Conservation (phyloP, 306 rosid genomes). For the Hippophae tibetana region DNA sequence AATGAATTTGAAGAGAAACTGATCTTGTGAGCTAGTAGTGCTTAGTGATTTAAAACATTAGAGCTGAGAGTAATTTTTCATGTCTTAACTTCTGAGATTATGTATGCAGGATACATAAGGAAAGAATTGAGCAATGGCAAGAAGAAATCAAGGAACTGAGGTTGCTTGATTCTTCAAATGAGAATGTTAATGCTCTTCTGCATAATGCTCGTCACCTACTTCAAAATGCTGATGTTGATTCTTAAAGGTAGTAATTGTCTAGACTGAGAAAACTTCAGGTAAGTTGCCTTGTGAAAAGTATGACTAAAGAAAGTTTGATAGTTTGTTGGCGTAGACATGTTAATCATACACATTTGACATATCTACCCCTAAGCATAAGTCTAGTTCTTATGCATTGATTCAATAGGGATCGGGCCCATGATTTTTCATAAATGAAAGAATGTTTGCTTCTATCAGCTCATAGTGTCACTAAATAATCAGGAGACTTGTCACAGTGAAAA, state of each 20-base stretch:
- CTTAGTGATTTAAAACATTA: neutral
- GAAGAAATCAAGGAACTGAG: constrained; percentile 63
- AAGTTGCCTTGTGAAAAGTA: no score
- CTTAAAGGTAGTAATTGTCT: constrained; percentile 22
- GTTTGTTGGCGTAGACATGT: no score
- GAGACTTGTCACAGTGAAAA: no score
- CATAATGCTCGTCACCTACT: constrained; percentile 60
- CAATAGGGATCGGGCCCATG: no score
- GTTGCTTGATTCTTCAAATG: constrained; percentile 58
- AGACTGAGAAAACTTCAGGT: no score
- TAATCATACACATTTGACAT: no score
- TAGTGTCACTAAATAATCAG: no score
- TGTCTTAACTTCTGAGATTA: neutral
- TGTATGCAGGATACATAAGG: constrained; percentile 60
- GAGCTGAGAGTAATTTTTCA: neutral
- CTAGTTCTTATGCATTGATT: no score
- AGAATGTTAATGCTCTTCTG: constrained; percentile 55
- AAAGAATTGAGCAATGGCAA: constrained; percentile 73
- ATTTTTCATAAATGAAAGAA: no score
- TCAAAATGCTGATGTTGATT: constrained; percentile 39
- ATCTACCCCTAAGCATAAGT: no score
- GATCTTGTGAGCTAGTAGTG: constrained; percentile 42
- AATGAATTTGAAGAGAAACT: constrained; percentile 65
- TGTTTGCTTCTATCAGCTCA: no score
- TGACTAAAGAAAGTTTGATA: no score